Percentiles rank a stretch among this genome's conserved stretches.
These are phyloP conservation scores for Hypoxylon perforatum DNA, from an alignment of 495 filamentous ascomycete genomes.

Conservation along the genomic window DNA sequence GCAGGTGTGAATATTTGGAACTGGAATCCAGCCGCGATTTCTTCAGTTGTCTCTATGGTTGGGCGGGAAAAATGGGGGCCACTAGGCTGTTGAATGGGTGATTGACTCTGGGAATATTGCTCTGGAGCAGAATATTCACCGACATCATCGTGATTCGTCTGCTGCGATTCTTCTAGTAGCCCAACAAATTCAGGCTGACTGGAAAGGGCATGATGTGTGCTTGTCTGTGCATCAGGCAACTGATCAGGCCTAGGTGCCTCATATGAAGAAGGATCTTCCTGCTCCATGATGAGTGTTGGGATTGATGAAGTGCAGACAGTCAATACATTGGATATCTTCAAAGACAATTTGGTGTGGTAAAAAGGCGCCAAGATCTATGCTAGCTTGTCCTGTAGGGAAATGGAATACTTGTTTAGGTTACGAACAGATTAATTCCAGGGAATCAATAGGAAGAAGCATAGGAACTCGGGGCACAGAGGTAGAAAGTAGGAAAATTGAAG, in stretches of 20 bases:
- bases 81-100: not conserved
- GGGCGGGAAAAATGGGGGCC: slow-evolving; percentile 23
- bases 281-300: not conserved
- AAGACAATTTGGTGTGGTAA: not conserved
- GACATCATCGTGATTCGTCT: not conserved
- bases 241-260: not conserved
- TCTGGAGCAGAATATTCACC: not conserved
- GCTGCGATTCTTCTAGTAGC: slow-evolving; percentile 19
- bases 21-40: slow-evolving; percentile 31
- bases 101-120: not conserved
- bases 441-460: too few species aligned
- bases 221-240: not conserved
- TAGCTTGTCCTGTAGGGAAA: not conserved
- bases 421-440: too few species aligned
- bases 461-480: too few species aligned
- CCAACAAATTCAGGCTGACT: slow-evolving; percentile 13
- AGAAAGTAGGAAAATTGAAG: too few species aligned
- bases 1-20: slow-evolving; percentile 21
- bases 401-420: too few species aligned
- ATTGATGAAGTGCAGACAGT: not conserved
- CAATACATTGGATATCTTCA: not conserved
- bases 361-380: not conserved
- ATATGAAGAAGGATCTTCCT: not conserved
- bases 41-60: slow-evolving; percentile 30
- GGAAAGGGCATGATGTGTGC: not conserved